Evolutionary conservation across 2,329 filamentous ascomycete species (phyloP), one percentile per base, ranked within the genome.

Genomic region (Cercospora sp.): DNA sequence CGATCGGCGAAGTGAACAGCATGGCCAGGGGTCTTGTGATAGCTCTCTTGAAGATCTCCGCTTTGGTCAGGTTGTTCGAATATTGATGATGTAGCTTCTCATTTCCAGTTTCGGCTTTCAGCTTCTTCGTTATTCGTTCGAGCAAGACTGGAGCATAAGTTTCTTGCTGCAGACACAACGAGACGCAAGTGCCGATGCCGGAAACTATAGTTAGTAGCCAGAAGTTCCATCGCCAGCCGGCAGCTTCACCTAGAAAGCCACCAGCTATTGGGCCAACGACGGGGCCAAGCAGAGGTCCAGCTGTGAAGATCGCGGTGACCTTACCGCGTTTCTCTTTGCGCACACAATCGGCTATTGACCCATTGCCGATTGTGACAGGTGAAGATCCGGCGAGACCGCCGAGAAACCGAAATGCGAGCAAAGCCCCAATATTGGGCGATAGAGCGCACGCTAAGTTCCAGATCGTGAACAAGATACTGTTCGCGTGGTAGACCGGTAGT

Each of bases 201-300:
- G 60, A 69, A 51, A 84, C 80, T 94, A 77, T 75, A 95, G 94
- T 10, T 94, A 82, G 75, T 4, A 51, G n/a, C 42, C 26, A 63
- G 76, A 90, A 90, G 1, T 90, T 86, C 83, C 88, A 90, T 78
- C 85, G 86, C 89, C 89, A 91, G 62, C 81, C 82, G 18, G 78
- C 77, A 5, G 79, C 80, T 39, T 82, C 76, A 0, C 80, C 80
- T 0, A 87, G 75, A 64, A 84, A 86, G 0, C 83, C 84, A 5
- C 85, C 85, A 31, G 82, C 82, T 3, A 87, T 78, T 6, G 81
- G 81, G 0, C 79, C 83, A 51, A 82, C 67, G 53, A 82, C 75
- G 0, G 81, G 80, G 5, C 74, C 74, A 6, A 75, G 65, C n/a
- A 77, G 68, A 2, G 72, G 68, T 1, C 70, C 70, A 45, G 67